Base-by-base conservation (phyloP, 176 grass and related monocot genomes). In the Paspalum vaginatum region DNA sequence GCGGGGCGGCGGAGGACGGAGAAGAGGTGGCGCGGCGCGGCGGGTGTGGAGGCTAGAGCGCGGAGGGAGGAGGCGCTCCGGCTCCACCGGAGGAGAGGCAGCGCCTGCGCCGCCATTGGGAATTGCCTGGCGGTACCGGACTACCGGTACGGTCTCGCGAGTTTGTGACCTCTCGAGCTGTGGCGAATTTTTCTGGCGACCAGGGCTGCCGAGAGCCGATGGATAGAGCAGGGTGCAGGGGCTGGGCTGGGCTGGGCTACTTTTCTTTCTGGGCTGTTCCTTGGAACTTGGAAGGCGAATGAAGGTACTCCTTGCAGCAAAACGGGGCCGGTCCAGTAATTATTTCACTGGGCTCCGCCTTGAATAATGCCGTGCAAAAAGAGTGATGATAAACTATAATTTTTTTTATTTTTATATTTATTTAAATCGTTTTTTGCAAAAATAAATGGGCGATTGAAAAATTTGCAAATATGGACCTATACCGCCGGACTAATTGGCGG, bases 61-160 rank as follows among this genome's bases (percentile, higher is more conserved):
- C 76, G 59, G 48, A 89, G 68, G 81, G 81, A 87, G 27, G 78
- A 83, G 70, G 86, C 81, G 70, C 75, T 82, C 92, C 86, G 83
- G 70, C 86, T 73, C 90, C 88, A 95, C 82, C 90, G 92, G 80
- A 92, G 65, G 78, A 93, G 70, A 76, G 87, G 86, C 72, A 83
- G 59, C 11, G 59, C 59, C 59, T 11, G 59, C 59, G 59, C 59
- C 25, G 91, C 91, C 72, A 81, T 86, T 27, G 58, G 67, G 75
- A 57, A 18, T 32, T 64, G 75, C 37, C 63, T n/a, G n/a, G n/a
- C n/a, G n/a, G n/a, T n/a, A n/a, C n/a, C n/a, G n/a, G n/a, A n/a
- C 26, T 21, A 39, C 11, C 40, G 2, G 7, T 85, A 42, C 60
- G 48, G 66, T 72, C 47, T 50, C 41, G 52, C 17, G 5, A 76